Conservation (phyloP, 2,329 filamentous ascomycete genomes). For the Penicillium frequentans region DNA sequence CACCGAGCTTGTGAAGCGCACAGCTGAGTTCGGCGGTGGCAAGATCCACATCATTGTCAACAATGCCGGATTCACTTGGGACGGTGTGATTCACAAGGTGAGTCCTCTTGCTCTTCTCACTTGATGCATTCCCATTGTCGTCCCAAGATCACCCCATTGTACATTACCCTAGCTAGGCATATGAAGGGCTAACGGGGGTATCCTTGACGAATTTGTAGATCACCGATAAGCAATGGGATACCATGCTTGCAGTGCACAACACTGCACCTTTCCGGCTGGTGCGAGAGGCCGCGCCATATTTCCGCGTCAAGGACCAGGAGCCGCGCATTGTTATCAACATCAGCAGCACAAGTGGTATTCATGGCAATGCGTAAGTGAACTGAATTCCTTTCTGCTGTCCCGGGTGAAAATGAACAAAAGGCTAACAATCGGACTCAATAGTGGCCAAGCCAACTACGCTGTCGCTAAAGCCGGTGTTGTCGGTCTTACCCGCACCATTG, state of each 20-base stretch:
- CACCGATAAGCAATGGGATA: conserved; percentile 88
- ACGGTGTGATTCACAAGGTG: conserved; percentile 84
- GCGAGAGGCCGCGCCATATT: conserved; percentile 77
- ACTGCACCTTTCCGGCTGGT: conserved; percentile 85
- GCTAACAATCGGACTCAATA: conserved; percentile 3
- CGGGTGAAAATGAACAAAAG: neutral
- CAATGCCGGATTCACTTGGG: conserved; percentile 91
- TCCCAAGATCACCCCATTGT: neutral
- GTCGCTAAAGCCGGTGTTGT: conserved; percentile 81
- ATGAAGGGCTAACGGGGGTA: neutral
- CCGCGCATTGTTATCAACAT: conserved; percentile 81
- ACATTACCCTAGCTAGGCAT: neutral
- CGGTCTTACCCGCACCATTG: conserved; percentile 84
- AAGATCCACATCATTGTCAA: conserved; percentile 93
- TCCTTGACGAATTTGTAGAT: conserved; percentile 50
- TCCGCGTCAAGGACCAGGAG: conserved; percentile 81
- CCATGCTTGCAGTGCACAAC: conserved; percentile 78
- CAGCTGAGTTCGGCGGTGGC: conserved; percentile 77
- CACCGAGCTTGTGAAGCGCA: conserved; percentile 67
- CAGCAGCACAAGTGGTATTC: conserved; percentile 74
- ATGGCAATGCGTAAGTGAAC: conserved; percentile 68
- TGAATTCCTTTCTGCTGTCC: neutral
- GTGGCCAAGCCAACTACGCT: conserved; percentile 84
- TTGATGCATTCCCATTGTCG: neutral
- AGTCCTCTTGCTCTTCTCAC: conserved; percentile 1